Evolutionary conservation across 140 eudicot species (phyloP).

Genomic region (Oenanthe javanica): DNA sequence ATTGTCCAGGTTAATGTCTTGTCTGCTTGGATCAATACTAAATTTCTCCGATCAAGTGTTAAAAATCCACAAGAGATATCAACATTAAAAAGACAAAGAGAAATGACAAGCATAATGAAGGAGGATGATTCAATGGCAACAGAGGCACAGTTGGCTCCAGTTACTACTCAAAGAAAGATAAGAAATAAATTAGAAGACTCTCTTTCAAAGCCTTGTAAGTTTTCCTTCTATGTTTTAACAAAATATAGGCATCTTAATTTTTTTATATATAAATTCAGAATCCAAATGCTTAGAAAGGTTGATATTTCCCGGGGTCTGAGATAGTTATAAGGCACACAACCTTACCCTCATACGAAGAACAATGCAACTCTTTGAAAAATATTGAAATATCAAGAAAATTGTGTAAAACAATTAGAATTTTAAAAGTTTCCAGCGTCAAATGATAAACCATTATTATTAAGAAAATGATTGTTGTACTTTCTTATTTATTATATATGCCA

Average conservation of each 20-base stretch:
- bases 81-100: not conserved
- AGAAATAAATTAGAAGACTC: conserved; percentile 10
- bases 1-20: not conserved
- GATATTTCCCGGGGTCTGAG: too few species aligned
- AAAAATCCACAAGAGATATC: not conserved
- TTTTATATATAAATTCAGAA: not conserved
- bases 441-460: not conserved
- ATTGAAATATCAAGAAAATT: too few species aligned
- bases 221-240: not conserved
- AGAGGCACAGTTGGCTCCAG: conserved; percentile 6
- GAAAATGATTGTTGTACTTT: not conserved
- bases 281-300: not conserved
- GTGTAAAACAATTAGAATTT: too few species aligned
- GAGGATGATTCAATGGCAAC: conserved; percentile 1
- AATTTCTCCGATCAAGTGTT: not conserved
- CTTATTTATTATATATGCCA: not conserved
- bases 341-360: too few species aligned
- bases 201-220: conserved; percentile 17
- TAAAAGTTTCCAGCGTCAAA: not conserved
- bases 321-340: too few species aligned
- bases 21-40: not conserved
- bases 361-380: too few species aligned
- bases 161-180: conserved; percentile 9
- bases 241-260: not conserved
- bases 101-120: not conserved